Base-by-base conservation (phyloP, 176 grass and related monocot species). In the Oryza longistaminata region DNA sequence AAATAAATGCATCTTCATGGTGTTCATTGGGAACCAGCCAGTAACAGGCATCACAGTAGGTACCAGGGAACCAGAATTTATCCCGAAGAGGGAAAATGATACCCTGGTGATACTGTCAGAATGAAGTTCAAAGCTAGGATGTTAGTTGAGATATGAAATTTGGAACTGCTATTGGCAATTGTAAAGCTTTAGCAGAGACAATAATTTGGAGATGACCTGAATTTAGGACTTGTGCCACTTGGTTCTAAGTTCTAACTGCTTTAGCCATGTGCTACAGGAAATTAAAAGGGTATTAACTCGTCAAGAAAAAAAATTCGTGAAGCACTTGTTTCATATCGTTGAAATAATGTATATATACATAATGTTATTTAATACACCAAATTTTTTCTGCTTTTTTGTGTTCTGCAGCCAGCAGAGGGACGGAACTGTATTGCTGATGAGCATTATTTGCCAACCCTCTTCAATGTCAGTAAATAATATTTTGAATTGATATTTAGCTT, bases 361-460 rank as follows among this genome's bases (percentile, higher is more conserved):
- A 45, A 17, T 72, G 66, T 24, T 9, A 62, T 82, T 78, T 79
- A 53, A 77, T 58, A 71, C 75, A 33, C 45, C 40, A 13, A 81
- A 37, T 76, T 69, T 83, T 77, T 88, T 1, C 24, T 87, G 76
- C 1, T 14, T 8, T 58, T 58, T 85, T 82, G 29, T 85, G 39
- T 37, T 88, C 91, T 93, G 65, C 93, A 99, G 96, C 96, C 96
- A 88, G 90, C 91, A 78, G 91, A 92, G 65, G 93, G 96, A 86
- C 89, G 88, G 71, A 96, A 99, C 83, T 99, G 96, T 91, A 95
- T 95, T 82, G 90, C 96, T 94, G 96, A 99, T 74, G 96, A 99
- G 53, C 96, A 99, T 92, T 99, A 99, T 90, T 86, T 99, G 66
- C 96, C 96, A 73, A 99, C 96, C 37, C 71, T 99, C 62, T 99